Conservation (phyloP, 1,284 basidiomycete genomes). For the Pisolithus thermaeus region DNA sequence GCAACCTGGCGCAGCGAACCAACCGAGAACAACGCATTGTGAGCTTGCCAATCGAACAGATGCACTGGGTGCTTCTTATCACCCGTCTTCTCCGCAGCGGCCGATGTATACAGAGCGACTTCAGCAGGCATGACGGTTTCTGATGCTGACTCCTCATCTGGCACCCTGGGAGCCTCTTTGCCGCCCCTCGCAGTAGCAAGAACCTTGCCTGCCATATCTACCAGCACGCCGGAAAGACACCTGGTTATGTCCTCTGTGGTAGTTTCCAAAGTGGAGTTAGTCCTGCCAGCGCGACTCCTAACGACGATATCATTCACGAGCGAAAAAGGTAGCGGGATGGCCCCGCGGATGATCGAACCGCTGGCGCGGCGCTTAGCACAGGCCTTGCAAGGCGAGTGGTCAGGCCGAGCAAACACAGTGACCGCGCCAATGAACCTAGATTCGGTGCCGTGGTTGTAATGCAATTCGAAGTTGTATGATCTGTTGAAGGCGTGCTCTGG, state of each 20-base stretch:
- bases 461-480: slow-evolving; percentile 16
- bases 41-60: slow-evolving; percentile 18
- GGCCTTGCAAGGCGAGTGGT: slow-evolving; percentile 19
- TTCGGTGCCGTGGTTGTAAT: slow-evolving; percentile 10
- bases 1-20: background rate
- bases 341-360: slow-evolving; percentile 15
- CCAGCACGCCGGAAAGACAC: slow-evolving; percentile 12
- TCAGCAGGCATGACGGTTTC: slow-evolving; percentile 9
- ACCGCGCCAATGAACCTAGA: slow-evolving; percentile 12
- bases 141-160: background rate
- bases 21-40: slow-evolving; percentile 15
- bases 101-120: slow-evolving; percentile 9
- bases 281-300: background rate
- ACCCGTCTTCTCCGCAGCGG: slow-evolving; percentile 14
- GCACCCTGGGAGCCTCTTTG: background rate
- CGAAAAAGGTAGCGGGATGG: slow-evolving; percentile 16
- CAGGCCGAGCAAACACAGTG: slow-evolving; percentile 19
- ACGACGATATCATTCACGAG: slow-evolving; percentile 18
- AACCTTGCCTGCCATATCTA: slow-evolving; percentile 12
- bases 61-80: slow-evolving; percentile 12
- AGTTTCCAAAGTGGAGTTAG: slow-evolving; percentile 6
- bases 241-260: slow-evolving; percentile 10
- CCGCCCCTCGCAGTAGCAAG: slow-evolving; percentile 17
- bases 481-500: slow-evolving; percentile 18
- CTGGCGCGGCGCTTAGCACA: slow-evolving; percentile 17